Base-by-base conservation (phyloP, 805 yeast species). In the Torulaspora microellipsoides region DNA sequence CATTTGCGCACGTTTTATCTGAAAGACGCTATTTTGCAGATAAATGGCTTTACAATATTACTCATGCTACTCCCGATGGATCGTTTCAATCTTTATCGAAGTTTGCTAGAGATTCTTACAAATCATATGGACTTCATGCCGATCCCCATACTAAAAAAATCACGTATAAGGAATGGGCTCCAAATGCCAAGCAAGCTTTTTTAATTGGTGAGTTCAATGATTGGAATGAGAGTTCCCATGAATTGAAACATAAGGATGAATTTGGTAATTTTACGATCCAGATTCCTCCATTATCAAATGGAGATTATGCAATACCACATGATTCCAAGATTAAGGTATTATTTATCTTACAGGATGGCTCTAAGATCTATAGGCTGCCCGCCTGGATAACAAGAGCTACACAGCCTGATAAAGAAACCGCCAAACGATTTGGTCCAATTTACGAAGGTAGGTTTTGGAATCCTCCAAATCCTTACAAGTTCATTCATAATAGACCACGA, bases 401-500 rank as follows among this genome's bases (percentile, higher is more conserved):
- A 2, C 84, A 80, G 55, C 84, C 89, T 1, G 72, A 77, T 15
- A 76, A 73, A 43, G 81, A 74, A 61, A 48, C 71, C 41, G 56
- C 63, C 49, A 69, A 72, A 43, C 60, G 67, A 6, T 61, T 43
- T 36, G 68, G 68, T 7, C 65, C 66, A 12, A 60, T 75, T 34
- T 91, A 85, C 61, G 96, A 93, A 52, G 95, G 91, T 7, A 72
- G 95, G 42, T 91, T 87, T 65, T 91, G 98, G 98, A 86, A 91
- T 62, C 97, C 97, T 0, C 60, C 70, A 1, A 49, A 68, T 17
- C 63, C 65, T 13, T 86, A 87, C 62, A 42, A 56, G 23, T 87
- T 85, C 69, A 75, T 81, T 62, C 64, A 86, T 62, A 41, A 64
- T 29, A 71, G 95, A 51, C 96, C 97, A 0, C 56, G 58, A 8